Percentiles rank a stretch among this genome's conserved stretches.
phyloP scores from a whole-genome alignment of 139 green algal genomes.

The Picochlorum sp. region DNA sequence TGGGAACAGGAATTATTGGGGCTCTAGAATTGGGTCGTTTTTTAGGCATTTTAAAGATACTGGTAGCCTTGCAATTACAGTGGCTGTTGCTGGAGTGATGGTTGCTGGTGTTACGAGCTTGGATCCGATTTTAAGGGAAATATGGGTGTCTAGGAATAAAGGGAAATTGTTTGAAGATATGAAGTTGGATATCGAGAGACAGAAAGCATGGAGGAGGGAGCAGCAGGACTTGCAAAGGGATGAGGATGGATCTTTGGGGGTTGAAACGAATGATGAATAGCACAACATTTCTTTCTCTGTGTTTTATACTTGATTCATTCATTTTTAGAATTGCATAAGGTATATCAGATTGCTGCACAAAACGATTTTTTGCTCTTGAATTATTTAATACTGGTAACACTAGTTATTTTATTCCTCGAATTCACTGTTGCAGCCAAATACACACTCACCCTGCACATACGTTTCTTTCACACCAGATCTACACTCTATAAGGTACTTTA shows the following conservation, averaged over 20 bases:
- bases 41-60: neutral
- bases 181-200: neutral
- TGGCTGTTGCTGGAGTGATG: neutral
- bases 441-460: conserved; percentile 11
- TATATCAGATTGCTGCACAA: too few species aligned
- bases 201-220: neutral
- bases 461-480: conserved; percentile 1
- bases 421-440: conserved; percentile 3
- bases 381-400: neutral
- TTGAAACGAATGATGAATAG: neutral
- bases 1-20: neutral
- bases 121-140: neutral
- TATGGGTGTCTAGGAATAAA: neutral
- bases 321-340: too few species aligned
- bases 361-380: neutral
- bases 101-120: neutral
- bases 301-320: neutral
- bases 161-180: conserved; percentile 6
- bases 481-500: neutral
- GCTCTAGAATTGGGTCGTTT: neutral
- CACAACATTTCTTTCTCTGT: neutral
- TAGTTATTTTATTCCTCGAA: too few species aligned
- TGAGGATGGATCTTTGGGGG: neutral
- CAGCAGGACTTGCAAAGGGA: neutral
- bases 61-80: neutral